Percentiles rank a stretch among this genome's conserved stretches.
These are phyloP conservation scores for Epichloe festucae DNA, from an alignment of 2,329 filamentous ascomycete species.

Conservation along the genomic window DNA sequence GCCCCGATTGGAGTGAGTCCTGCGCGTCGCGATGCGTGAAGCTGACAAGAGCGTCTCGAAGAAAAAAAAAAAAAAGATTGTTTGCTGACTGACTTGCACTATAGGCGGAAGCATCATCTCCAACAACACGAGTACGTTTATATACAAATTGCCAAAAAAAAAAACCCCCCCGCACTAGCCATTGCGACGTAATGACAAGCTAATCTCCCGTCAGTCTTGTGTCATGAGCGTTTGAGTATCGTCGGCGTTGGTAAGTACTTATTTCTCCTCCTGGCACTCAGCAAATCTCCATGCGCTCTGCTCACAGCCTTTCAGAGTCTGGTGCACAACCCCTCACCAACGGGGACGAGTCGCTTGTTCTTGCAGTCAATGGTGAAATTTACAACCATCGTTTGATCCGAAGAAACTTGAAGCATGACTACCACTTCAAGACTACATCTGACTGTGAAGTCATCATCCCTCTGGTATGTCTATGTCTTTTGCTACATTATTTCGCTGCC, in stretches of 20 bases:
- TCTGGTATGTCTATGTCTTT: slow-evolving; percentile 46
- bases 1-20: slow-evolving; percentile 92
- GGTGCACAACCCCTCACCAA: slow-evolving; percentile 93
- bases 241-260: slow-evolving; percentile 73
- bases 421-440: slow-evolving; percentile 97
- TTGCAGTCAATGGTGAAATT: slow-evolving; percentile 98
- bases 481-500: background rate
- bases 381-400: slow-evolving; percentile 97
- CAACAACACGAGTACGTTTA: slow-evolving; percentile 73
- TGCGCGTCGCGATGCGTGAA: slow-evolving; percentile 1
- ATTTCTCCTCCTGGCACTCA: background rate
- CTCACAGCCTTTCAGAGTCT: slow-evolving; percentile 48
- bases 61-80: too few species aligned
- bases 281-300: slow-evolving; percentile 8
- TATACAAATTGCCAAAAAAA: background rate
- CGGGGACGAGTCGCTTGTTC: slow-evolving; percentile 72
- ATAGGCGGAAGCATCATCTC: slow-evolving; percentile 76
- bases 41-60: background rate
- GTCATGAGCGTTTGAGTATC: slow-evolving; percentile 94
- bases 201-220: slow-evolving; percentile 52
- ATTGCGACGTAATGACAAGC: background rate
- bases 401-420: slow-evolving; percentile 69
- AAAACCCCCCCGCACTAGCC: too few species aligned
- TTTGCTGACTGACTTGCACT: slow-evolving; percentile 1
- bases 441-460: slow-evolving; percentile 99